Evolutionary conservation across 495 filamentous ascomycete species (phyloP), one percentile per base, ranked within the genome.

Genomic region (Lasiosphaeria miniovina): DNA sequence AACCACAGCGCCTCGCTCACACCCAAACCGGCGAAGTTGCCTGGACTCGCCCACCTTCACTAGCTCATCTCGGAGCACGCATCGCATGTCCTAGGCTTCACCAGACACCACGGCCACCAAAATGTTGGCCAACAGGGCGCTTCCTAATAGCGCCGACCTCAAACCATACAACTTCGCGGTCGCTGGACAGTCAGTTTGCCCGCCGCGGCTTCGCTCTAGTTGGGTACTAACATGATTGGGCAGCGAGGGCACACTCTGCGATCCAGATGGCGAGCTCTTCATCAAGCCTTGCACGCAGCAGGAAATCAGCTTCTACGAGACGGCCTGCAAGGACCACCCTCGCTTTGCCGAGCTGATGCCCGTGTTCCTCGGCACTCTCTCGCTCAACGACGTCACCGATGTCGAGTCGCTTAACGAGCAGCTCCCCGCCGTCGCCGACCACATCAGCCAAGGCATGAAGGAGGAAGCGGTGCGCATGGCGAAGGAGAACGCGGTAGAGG

Each of bases 271-370:
- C 67, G 83, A 88, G 57, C 78, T 97, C 15, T 87, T 99, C 68
- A 90, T 97, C 71, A 99, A 99, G 74, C 94, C 94, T 35, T 97
- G 94, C 75, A 96, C 90, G 6, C 72, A 83, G 46, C 82, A 85
- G 58, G 94, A 99, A 75, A 85, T 96, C 59, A 84, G 85, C 33
- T 99, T 99, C 76, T 99, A 99, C 83, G 87, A 97, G 74, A 84
- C 87, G 33, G 86, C 86, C 43, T 65, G 73, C 53, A 57, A 60
- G 8, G 67, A 77, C 14, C 92, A 96, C 65, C 86, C 86, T 17
- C 80, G 77, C 4, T 88, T 97, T 64, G 82, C 84, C 17, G 83
- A 85, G 24, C 85, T 89, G 68, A 94, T 98, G 79, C 93, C 94
- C 55, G 83, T 82, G 8, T 98, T 84, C 73, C 80, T 93, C 71